Percentiles rank a stretch among this genome's conserved stretches.
Conservation (phyloP, 164 flowering plant species). For the Tetracentron sinense region DNA sequence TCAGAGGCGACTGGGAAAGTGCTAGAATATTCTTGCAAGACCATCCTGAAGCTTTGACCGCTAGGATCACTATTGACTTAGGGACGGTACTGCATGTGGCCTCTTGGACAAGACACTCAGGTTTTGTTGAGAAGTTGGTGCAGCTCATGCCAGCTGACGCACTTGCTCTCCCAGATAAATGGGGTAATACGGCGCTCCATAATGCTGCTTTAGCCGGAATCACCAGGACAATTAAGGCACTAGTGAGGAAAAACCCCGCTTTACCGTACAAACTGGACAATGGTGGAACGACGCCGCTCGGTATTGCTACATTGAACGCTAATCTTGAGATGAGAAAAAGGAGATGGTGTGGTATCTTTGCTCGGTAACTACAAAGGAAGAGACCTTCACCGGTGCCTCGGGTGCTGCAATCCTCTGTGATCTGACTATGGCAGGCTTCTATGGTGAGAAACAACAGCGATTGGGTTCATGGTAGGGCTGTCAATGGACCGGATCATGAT, state of each 20-base stretch:
- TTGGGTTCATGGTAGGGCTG: too few relatives aligned
- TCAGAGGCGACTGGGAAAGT: constrained; percentile 14
- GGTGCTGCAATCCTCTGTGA: background rate
- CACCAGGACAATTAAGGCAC: background rate
- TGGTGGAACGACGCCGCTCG: background rate
- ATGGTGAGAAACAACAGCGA: too few relatives aligned
- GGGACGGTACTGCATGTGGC: constrained; percentile 16
- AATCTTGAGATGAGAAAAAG: background rate
- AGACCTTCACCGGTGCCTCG: background rate
- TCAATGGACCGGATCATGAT: too few relatives aligned
- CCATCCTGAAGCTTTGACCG: constrained; percentile 12
- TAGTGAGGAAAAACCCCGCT: constrained; percentile 9
- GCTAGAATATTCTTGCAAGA: background rate
- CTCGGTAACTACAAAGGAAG: background rate
- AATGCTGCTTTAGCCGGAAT: constrained; percentile 13
- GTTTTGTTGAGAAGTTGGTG: constrained; percentile 10
- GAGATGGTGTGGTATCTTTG: too few relatives aligned
- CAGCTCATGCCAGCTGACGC: background rate
- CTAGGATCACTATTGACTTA: background rate
- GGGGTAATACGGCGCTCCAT: constrained; percentile 12
- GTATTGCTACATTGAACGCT: background rate
- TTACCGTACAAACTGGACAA: background rate
- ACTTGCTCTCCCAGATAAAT: background rate
- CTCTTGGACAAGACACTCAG: background rate
- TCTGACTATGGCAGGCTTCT: background rate